phyloP scores from a whole-genome alignment of 1,284 basidiomycete species.

The Rhodotorula sp. region DNA sequence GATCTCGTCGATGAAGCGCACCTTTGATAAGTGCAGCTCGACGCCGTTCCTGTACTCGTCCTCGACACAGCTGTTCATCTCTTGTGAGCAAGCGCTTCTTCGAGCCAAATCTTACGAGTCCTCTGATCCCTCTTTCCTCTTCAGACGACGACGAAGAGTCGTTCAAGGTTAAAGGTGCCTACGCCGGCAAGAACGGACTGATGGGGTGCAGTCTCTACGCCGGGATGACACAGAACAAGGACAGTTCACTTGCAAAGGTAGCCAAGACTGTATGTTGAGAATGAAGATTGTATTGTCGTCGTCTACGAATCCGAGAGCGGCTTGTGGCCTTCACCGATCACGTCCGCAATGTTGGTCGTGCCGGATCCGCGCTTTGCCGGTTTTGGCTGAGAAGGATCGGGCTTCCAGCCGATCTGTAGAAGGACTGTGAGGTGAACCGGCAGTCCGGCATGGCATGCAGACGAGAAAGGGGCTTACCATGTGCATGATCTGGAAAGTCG shows the following conservation, averaged over 20 bases:
- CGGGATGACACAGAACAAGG: slow-evolving; percentile 21
- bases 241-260: slow-evolving; percentile 4
- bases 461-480: slow-evolving; percentile 59
- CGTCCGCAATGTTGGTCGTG: slow-evolving; percentile 75
- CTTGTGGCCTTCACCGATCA: slow-evolving; percentile 28
- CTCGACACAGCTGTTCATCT: slow-evolving; percentile 11
- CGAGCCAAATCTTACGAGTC: no score
- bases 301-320: slow-evolving; percentile 6
- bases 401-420: slow-evolving; percentile 95
- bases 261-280: slow-evolving; percentile 23
- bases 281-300: no score
- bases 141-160: slow-evolving; percentile 26
- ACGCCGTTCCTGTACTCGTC: slow-evolving; percentile 17
- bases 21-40: slow-evolving; percentile 26
- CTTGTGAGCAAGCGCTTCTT: slow-evolving; percentile 3
- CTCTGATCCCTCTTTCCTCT: neutral
- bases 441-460: neutral
- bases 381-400: slow-evolving; percentile 76
- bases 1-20: slow-evolving; percentile 11
- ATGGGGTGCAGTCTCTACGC: slow-evolving; percentile 24
- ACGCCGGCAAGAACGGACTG: slow-evolving; percentile 5
- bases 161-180: slow-evolving; percentile 11
- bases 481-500: slow-evolving; percentile 94
- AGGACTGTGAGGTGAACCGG: neutral
- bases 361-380: slow-evolving; percentile 82